Percentiles rank a stretch among this genome's conserved stretches.
phyloP scores from a whole-genome alignment of 768 basidiomycete species.

The Termitomyces titanicus region DNA sequence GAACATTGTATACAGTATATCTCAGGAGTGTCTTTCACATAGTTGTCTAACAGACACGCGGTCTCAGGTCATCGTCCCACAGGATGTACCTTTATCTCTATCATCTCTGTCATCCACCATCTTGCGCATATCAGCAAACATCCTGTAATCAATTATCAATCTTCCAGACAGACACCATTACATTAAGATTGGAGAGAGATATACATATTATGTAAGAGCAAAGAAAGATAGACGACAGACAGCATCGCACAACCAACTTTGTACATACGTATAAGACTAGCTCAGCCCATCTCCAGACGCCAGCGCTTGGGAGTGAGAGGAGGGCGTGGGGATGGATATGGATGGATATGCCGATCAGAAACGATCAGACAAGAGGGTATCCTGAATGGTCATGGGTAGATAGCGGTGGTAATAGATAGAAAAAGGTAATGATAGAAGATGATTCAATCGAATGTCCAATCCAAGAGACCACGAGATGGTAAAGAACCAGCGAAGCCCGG shows the following conservation, averaged over 20 bases:
- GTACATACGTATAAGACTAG: background rate
- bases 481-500: background rate
- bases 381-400: background rate
- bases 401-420: background rate
- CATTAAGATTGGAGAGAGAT: background rate
- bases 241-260: background rate
- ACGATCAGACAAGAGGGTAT: background rate
- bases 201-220: background rate
- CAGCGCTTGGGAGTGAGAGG: background rate
- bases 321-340: background rate
- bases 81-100: background rate
- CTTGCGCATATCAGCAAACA: background rate
- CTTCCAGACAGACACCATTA: background rate
- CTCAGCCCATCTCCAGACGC: background rate
- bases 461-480: background rate
- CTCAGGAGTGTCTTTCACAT: background rate
- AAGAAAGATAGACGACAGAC: background rate
- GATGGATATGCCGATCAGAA: conserved; percentile 1
- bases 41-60: background rate
- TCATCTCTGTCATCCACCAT: background rate
- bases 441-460: background rate
- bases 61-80: background rate
- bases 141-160: background rate
- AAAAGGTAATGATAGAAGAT: background rate
- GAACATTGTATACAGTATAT: background rate